Evolutionary conservation across 495 filamentous ascomycete species (phyloP), one percentile per base, ranked within the genome.

Genomic region (Aspergillus affinis): DNA sequence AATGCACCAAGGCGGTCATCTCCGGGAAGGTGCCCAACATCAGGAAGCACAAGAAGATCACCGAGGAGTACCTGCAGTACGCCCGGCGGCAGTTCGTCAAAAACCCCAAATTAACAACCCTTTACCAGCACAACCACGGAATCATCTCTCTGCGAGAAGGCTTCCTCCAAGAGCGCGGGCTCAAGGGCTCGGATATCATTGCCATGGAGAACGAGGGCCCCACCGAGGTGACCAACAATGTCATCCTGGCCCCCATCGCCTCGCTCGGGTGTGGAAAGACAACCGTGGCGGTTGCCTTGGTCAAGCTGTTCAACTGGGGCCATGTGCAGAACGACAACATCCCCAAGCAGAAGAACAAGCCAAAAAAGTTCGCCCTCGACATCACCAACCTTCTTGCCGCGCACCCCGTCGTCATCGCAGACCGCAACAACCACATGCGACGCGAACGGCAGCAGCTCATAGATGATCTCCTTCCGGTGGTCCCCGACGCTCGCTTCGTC

Each of bases 301-400:
- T 78, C 17, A 88, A 91, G 63, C 82, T 98, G 2, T 98, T 97
- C 59, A 85, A 81, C 48, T 98, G 94, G 92, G 93, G 90, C 29
- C 92, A 97, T 71, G 79, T 97, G 45, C 94, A 98, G 68, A 98
- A 98, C 67, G 94, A 98, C 73, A 95, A 98, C 69, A 93, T 98
- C 51, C 83, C 81, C n/a, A 89, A 89, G 54, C 85, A 86, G 69
- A 80, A 78, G 62, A 80, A 80, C 53, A 88, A 91, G 30, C 88
- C 90, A 6, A 81, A 85, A 57, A 78, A 80, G 30, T 97, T 97
- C 69, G 87, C 86, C 9, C 75, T 83, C 20, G 83, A 85, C 17
- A 77, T 93, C 50, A 77, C 83, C 51, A 81, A 84, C 44, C 69
- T 79, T 23, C 75, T 98, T 17, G 72, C 78, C 5, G 72, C 78